Base-by-base conservation (phyloP, 306 rosid species). In the Dryas alaskensis region DNA sequence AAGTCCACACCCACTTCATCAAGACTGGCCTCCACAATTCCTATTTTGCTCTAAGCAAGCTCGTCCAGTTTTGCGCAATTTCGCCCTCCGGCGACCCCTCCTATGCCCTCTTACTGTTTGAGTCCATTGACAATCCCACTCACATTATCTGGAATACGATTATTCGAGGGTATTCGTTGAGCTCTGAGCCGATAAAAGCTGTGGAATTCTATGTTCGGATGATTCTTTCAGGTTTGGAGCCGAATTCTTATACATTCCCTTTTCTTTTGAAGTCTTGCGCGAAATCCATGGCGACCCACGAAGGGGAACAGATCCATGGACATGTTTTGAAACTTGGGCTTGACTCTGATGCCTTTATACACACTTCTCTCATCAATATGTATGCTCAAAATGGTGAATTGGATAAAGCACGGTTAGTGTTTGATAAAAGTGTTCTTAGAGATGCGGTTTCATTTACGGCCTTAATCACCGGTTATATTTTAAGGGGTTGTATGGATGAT, bases 181-280 rank as follows among this genome's bases (percentile, higher is more conserved):
- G 77, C 61, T 70, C 77, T 10, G 58, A 77, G 7, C 92, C 94
- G 0, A 40, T 82, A 3, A 50, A 63, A 1, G 86, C 92, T 2
- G 11, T 90, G 3, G 43, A 69, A 19, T 65, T 86, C 39, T 90
- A 66, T 52, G 44, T 54, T 5, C 79, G 69, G 3, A 88, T 89
- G 92, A 8, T 87, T 60, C 13, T 39, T 25, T 81, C 83, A 1
- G 87, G 90, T 6, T 74, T 80, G 0, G 68, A 78, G 66, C 95
- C 95, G 16, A 90, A 93, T 77, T 84, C 96, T 43, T 86, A 90
- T 55, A 90, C 98, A 44, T 90, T 89, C 60, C 93, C 98, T 11
- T 84, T 83, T 27, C 78, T 91, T 42, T 80, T 89, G 63, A 93
- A 89, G 78, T 79, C 87, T 52, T 89, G 97, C 11, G 89, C 85